Base-by-base conservation (phyloP, 1,284 basidiomycete species). In the Pholiota adiposa region DNA sequence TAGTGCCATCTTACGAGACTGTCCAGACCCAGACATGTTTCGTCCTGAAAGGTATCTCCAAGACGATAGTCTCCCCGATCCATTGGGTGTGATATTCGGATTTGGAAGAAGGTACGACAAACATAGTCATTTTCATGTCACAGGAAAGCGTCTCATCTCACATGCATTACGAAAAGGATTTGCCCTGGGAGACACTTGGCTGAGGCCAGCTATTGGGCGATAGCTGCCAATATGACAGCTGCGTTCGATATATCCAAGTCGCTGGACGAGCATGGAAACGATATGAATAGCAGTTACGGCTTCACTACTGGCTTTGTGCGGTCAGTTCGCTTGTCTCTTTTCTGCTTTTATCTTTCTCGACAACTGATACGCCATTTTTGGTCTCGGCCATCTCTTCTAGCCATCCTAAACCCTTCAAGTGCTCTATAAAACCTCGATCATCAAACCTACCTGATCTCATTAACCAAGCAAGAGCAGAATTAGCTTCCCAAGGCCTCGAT, bases 181-280 rank as follows among this genome's bases (percentile, higher is more conserved):
- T 80, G 79, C 57, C 78, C 79, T 12, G 79, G 79, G 19, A 69
- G 77, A 44, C 72, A 79, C 63, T 75, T 80, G 49, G 78, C 75
- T 5, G 75, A 78, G 55, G 60, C 70, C 11, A 74, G 69, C 54
- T 67, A 73, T 41, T 79, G 75, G 75, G 62, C 67, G 38, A 72
- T 76, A 53, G 71, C 73, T 19, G 71, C 76, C 2, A 71, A 69
- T 52, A 69, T 79, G 21, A 63, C 75, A 34, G 72, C 77, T 23
- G 68, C 74, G 18, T 70, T 78, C 60, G 70, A 76, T 61, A 70
- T 79, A 36, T 69, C 70, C 1, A 72, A 70, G 49, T 68, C 67
- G 1, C 27, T 71, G 16, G 75, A 76, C 62, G 70, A 70, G 54
- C 58, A 72, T 38, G 75, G 72, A 18, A 64, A 69, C 38, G 69